A percentile compares a stretch with the other conserved stretches of the same genome.
Evolutionary conservation across 352 stramenopile genomes (phyloP).

Genomic region (Peronospora farinosa): DNA sequence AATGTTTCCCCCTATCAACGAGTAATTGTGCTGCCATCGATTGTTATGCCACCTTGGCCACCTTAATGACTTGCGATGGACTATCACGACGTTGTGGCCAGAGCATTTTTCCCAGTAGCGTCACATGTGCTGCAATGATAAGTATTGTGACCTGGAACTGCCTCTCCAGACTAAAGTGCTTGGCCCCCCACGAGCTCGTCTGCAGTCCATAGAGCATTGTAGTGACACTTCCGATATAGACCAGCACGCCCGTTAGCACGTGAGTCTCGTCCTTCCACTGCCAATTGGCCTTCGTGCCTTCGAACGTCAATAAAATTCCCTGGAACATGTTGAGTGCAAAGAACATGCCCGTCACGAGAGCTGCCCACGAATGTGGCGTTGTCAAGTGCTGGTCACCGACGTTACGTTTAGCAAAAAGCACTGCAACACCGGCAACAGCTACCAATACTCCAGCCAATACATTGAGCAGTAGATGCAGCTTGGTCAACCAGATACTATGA

Average conservation of each 20-base stretch:
- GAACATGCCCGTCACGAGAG: constrained; percentile 42
- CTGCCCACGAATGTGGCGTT: constrained; percentile 49
- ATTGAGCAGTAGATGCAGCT: constrained; percentile 53
- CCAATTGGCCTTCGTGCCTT: constrained; percentile 46
- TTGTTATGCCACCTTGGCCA: constrained; percentile 6
- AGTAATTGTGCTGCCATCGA: not conserved
- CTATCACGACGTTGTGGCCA: constrained; percentile 16
- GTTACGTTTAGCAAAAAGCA: constrained; percentile 35
- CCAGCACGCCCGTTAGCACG: constrained; percentile 45
- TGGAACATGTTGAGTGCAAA: constrained; percentile 64
- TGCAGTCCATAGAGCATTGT: constrained; percentile 49
- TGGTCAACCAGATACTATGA: constrained; percentile 42
- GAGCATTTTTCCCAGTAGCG: constrained; percentile 36
- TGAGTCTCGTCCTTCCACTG: constrained; percentile 74
- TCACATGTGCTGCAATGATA: constrained; percentile 43
- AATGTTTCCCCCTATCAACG: constrained; percentile 4
- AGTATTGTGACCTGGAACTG: constrained; percentile 48
- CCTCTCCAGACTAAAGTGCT: constrained; percentile 25
- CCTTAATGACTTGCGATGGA: constrained; percentile 10
- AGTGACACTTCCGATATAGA: constrained; percentile 45
- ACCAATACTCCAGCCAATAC: constrained; percentile 36
- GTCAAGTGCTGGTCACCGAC: constrained; percentile 33
- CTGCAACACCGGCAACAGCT: constrained; percentile 25
- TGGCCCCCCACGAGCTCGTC: constrained; percentile 35
- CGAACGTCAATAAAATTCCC: constrained; percentile 56